Evolutionary conservation across 352 stramenopile genomes (phyloP), one percentile per base, ranked within the genome.

Genomic region (Pythium chondricola): DNA sequence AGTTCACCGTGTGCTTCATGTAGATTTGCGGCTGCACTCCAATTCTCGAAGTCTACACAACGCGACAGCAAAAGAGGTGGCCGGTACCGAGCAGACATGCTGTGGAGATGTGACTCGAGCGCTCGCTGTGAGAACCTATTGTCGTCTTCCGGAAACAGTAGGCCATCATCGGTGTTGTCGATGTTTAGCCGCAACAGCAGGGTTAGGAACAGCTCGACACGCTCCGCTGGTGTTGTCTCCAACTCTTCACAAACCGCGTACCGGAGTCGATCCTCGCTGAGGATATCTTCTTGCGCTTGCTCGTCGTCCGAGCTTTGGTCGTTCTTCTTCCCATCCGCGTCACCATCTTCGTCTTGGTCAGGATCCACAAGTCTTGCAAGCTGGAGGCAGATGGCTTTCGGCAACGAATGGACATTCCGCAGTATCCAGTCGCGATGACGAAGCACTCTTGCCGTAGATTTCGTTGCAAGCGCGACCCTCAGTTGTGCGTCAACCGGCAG

Each of bases 1-100:
- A 88, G 56, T 48, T 91, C 83, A 10, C 71, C 80, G 20, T 94
- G 74, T 2, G 67, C 80, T 67, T 94, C 72, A 32, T 91, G 90
- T 17, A 92, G 65, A 44, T 66, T 76, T 1, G 83, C 83, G 0
- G 83, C 83, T 0, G 80, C 83, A 18, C 63, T 74, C 83, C 83
- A 94, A 47, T 94, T 92, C 13, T 65, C 73, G 30, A 83, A 92
- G 60, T 94, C 83, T 6, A 88, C 67, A 56, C 80, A 92, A 6
- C 83, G 75, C 24, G 82, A 59, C 17, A 91, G 68, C 61, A 94
- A 71, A 13, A 88, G 70, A 3, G 83, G 81, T 5, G 83, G 80
- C 0, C 83, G 80, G 52, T 92, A 94, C 39, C 72, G 71, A 9
- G 64, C 32, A n/a, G 67, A 70, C 17, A 88, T 68, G 21, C 71